phyloP scores from a whole-genome alignment of 169 alveolate genomes.

The Cryptosporidium sp. region DNA sequence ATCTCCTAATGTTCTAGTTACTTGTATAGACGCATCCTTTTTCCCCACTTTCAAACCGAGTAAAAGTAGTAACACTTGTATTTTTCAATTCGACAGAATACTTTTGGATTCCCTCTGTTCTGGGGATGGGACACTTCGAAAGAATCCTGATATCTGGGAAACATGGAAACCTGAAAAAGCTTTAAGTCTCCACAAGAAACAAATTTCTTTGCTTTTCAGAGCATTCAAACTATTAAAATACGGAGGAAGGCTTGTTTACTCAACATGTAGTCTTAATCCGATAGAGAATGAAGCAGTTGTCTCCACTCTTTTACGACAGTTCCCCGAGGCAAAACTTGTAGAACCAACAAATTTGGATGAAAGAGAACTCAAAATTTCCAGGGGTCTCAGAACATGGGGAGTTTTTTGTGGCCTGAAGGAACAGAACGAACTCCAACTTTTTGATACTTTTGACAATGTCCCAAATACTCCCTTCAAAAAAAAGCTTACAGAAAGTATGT shows the following conservation, averaged over 20 bases:
- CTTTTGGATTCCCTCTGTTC: conserved; percentile 97
- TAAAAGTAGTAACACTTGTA: conserved; percentile 49
- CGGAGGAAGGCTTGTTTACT: conserved; percentile 90
- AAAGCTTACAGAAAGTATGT: conserved; percentile 78
- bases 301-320: conserved; percentile 81
- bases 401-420: conserved; percentile 77
- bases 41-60: conserved; percentile 80
- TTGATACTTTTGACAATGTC: conserved; percentile 79
- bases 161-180: conserved; percentile 95
- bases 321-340: conserved; percentile 84
- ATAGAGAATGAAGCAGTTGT: conserved; percentile 96
- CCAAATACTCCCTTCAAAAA: conserved; percentile 77
- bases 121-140: conserved; percentile 97
- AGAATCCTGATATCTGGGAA: conserved; percentile 92
- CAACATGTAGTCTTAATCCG: conserved; percentile 97
- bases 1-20: conserved; percentile 21
- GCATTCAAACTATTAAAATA: conserved; percentile 87
- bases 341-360: conserved; percentile 83
- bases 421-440: conserved; percentile 71
- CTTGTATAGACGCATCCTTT: conserved; percentile 57
- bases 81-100: conserved; percentile 88
- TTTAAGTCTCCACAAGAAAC: conserved; percentile 89
- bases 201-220: conserved; percentile 90
- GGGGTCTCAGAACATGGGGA: conserved; percentile 83
- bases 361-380: conserved; percentile 79